Evolutionary conservation across 208 protist genomes (phyloP).

Genomic region (Acanthamoeba rhysodes): DNA sequence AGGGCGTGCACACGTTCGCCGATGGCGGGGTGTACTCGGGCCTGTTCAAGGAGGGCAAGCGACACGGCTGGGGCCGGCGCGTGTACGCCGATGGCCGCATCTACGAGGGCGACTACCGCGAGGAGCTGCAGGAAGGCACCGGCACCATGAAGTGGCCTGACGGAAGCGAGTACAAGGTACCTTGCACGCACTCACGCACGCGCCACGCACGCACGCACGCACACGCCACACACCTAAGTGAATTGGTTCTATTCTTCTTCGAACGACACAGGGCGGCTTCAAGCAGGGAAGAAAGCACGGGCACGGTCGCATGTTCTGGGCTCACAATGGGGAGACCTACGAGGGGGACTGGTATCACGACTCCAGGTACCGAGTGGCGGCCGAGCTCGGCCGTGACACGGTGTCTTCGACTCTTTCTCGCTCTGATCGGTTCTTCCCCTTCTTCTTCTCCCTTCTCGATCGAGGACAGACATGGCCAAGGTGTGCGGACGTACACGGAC

Average conservation of each 20-base stretch:
- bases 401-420: no score
- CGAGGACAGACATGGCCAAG: background rate
- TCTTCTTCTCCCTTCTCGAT: no score
- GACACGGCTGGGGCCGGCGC: slow-evolving; percentile 11
- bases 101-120: slow-evolving; percentile 60
- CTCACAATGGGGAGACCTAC: slow-evolving; percentile 15
- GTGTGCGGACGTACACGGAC: background rate
- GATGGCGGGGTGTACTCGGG: slow-evolving; percentile 62
- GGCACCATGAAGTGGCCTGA: slow-evolving; percentile 56
- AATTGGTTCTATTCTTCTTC: background rate
- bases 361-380: background rate
- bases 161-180: slow-evolving; percentile 40
- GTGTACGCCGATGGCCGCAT: slow-evolving; percentile 48
- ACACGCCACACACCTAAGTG: background rate
- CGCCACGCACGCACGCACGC: background rate
- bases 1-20: slow-evolving; percentile 64
- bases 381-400: no score
- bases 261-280: background rate
- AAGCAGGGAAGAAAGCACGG: slow-evolving; percentile 50
- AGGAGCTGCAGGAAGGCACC: slow-evolving; percentile 41
- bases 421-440: background rate
- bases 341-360: slow-evolving; percentile 61
- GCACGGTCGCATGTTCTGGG: slow-evolving; percentile 55
- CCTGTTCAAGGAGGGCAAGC: slow-evolving; percentile 64
- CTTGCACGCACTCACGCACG: background rate